Evolutionary conservation across 495 filamentous ascomycete species (phyloP).

Genomic region (Penicillium ucsense): DNA sequence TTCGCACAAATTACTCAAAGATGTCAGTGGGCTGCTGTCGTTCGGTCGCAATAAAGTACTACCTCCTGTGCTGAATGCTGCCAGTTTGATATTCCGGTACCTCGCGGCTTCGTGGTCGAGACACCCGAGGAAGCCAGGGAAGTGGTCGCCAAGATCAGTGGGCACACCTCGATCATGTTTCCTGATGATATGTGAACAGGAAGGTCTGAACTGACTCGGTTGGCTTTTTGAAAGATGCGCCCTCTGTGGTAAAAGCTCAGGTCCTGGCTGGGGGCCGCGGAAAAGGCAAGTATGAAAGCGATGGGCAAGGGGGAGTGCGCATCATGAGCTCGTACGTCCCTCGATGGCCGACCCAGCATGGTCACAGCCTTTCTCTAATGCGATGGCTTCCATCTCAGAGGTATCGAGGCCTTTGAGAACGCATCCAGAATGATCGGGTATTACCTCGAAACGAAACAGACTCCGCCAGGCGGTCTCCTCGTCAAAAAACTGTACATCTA

Average conservation of each 20-base stretch:
- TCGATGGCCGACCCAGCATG: not conserved
- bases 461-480: constrained; percentile 16
- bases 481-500: constrained; percentile 28
- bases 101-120: constrained; percentile 14
- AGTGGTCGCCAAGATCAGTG: constrained; percentile 18
- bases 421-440: constrained; percentile 27
- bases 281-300: constrained; percentile 22
- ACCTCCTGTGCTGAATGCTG: constrained; percentile 1
- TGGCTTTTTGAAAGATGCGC: constrained; percentile 9
- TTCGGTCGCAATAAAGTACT: not conserved
- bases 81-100: constrained; percentile 23
- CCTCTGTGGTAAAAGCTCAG: constrained; percentile 23
- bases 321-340: constrained; percentile 16
- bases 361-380: too few species aligned
- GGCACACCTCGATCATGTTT: not conserved
- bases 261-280: constrained; percentile 24
- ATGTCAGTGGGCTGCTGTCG: constrained; percentile 5
- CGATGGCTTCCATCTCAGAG: constrained; percentile 5
- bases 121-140: constrained; percentile 14
- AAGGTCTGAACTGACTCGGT: not conserved
- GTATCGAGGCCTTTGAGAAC: constrained; percentile 19
- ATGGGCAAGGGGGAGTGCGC: constrained; percentile 23
- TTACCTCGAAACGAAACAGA: constrained; percentile 24
- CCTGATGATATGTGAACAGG: not conserved
- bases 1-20: constrained; percentile 19